phyloP scores from a whole-genome alignment of 805 yeast genomes.

The Jamesozyma lodderae region DNA sequence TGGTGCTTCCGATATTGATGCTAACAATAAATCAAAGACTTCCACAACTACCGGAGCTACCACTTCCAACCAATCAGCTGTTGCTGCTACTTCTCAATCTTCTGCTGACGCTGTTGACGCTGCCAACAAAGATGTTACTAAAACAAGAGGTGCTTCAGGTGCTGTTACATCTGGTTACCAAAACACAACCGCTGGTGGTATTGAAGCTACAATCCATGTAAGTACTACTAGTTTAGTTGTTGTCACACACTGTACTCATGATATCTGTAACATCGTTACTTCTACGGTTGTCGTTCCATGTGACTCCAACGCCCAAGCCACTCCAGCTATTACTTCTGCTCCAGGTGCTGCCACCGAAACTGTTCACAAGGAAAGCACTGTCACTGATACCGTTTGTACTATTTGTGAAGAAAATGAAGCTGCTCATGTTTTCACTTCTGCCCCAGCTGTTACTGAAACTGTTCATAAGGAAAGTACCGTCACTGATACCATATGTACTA shows the following conservation, averaged over 20 bases:
- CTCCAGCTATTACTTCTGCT: background rate
- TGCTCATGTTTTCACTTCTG: too few species aligned
- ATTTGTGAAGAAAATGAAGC: too few species aligned
- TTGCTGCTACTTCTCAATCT: background rate
- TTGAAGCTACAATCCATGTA: background rate
- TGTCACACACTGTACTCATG: background rate
- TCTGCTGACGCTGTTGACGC: background rate
- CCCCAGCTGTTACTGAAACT: too few species aligned
- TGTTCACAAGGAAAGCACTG: too few species aligned
- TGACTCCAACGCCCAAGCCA: too few species aligned
- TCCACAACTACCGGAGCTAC: background rate
- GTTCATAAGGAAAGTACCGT: background rate
- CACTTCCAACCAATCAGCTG: background rate
- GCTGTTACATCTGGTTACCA: background rate
- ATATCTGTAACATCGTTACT: background rate
- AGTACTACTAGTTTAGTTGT: background rate
- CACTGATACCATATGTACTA: background rate
- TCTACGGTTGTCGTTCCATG: conserved; percentile 2
- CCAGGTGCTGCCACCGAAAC: too few species aligned
- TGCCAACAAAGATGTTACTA: background rate
- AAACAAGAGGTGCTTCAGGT: background rate
- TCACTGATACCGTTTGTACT: too few species aligned
- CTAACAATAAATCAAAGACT: background rate
- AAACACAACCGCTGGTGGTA: conserved; percentile 1
- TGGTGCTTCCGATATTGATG: background rate